phyloP scores from a whole-genome alignment of 23 red algal species.

The Pyropia yezoensis region DNA sequence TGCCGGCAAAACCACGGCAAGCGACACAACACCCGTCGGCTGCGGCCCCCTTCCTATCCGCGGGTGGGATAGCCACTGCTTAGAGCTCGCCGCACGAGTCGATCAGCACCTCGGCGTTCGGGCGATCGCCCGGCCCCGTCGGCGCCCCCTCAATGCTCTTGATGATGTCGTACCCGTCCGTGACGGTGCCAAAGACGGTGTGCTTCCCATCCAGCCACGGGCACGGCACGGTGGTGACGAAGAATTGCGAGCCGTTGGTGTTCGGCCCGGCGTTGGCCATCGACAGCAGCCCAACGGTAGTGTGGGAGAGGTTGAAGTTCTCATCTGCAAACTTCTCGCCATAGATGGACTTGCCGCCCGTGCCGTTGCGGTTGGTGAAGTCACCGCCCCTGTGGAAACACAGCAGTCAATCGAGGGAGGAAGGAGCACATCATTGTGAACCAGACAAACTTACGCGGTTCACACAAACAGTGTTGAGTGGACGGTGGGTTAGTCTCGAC shows the following conservation, averaged over 20 bases:
- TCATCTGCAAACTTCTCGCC: constrained; percentile 85
- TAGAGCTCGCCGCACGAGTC: constrained; percentile 54
- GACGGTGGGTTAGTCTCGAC: neutral
- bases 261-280: constrained; percentile 95
- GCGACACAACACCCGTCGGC: no score
- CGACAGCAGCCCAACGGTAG: constrained; percentile 51
- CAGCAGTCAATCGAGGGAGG: no score
- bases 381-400: constrained; percentile 41
- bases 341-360: constrained; percentile 89
- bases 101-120: constrained; percentile 41
- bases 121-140: constrained; percentile 21
- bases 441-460: neutral
- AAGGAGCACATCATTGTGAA: no score
- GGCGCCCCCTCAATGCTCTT: constrained; percentile 60
- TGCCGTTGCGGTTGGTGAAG: constrained; percentile 81
- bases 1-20: no score
- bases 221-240: constrained; percentile 68
- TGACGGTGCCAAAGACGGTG: constrained; percentile 84
- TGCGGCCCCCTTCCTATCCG: no score
- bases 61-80: neutral
- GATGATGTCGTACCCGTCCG: constrained; percentile 78
- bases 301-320: constrained; percentile 74
- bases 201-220: constrained; percentile 76
- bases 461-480: neutral
- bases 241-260: constrained; percentile 94